These are phyloP conservation scores for Aspergillus tanneri DNA, from an alignment of 2,329 filamentous ascomycete species.

Conservation along the genomic window DNA sequence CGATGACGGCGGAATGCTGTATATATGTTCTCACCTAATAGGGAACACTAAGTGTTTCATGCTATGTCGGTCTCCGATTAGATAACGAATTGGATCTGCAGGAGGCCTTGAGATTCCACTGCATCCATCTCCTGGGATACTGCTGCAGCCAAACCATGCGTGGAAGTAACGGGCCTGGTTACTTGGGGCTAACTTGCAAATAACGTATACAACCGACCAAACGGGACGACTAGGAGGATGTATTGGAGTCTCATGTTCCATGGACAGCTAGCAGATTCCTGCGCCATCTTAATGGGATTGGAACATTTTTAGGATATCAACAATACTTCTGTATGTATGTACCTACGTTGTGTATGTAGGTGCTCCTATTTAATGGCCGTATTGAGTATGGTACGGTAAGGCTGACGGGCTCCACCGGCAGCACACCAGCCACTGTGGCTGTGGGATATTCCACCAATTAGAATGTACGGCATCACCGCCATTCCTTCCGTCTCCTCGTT, in stretches of 20 bases:
- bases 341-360: too few relatives aligned
- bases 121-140: conserved; percentile 2
- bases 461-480: conserved; percentile 28
- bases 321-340: too few relatives aligned
- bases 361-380: too few relatives aligned
- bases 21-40: conserved; percentile 9
- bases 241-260: too few relatives aligned
- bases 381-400: background rate
- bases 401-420: background rate
- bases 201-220: too few relatives aligned
- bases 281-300: too few relatives aligned
- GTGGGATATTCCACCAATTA: conserved; percentile 30
- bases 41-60: background rate
- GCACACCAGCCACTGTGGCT: conserved; percentile 34
- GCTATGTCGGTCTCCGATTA: background rate
- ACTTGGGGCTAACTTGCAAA: too few relatives aligned
- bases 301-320: too few relatives aligned
- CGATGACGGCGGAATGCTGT: background rate
- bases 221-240: too few relatives aligned
- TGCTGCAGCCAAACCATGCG: conserved; percentile 5
- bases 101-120: background rate
- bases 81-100: background rate
- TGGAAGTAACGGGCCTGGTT: background rate
- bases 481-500: conserved; percentile 21
- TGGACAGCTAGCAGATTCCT: background rate